Evolutionary conservation across 805 yeast species (phyloP).

Genomic region (Zygotorulaspora danielsina): DNA sequence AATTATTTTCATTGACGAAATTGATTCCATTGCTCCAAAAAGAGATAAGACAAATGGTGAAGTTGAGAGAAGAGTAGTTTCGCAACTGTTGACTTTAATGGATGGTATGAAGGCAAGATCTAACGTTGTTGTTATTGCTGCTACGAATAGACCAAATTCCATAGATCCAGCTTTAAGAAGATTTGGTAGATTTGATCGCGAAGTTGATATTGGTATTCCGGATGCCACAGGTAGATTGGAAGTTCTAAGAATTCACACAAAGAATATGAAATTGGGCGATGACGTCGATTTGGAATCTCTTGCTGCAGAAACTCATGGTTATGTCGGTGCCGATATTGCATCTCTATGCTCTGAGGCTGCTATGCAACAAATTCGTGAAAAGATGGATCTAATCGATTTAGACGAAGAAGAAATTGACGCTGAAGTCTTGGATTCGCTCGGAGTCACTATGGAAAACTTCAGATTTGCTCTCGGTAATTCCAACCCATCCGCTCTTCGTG

Average conservation of each 20-base stretch:
- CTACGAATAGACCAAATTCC: slow-evolving; percentile 76
- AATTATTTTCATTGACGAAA: slow-evolving; percentile 96
- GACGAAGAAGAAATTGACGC: slow-evolving; percentile 97
- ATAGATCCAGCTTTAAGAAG: slow-evolving; percentile 78
- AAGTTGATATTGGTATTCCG: slow-evolving; percentile 89
- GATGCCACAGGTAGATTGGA: slow-evolving; percentile 98
- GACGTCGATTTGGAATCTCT: slow-evolving; percentile 95
- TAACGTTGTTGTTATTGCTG: slow-evolving; percentile 96
- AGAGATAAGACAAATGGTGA: slow-evolving; percentile 99
- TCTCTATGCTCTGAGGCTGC: slow-evolving; percentile 99
- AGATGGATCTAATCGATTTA: slow-evolving; percentile 94
- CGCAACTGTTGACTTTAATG: slow-evolving; percentile 95
- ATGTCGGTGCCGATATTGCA: slow-evolving; percentile 98
- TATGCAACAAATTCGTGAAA: slow-evolving; percentile 99
- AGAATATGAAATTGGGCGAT: slow-evolving; percentile 93
- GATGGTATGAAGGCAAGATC: slow-evolving; percentile 99
- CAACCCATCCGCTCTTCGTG: slow-evolving; percentile 98
- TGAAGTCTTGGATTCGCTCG: slow-evolving; percentile 90
- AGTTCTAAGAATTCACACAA: slow-evolving; percentile 94
- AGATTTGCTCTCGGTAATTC: slow-evolving; percentile 96
- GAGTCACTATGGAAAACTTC: slow-evolving; percentile 98
- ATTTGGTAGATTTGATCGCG: slow-evolving; percentile 88
- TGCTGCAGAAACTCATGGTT: slow-evolving; percentile 98
- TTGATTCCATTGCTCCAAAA: slow-evolving; percentile 98
- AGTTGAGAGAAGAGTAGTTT: slow-evolving; percentile 98